Conservation (phyloP, 495 filamentous ascomycete genomes). For the Aspergillus hancockii region DNA sequence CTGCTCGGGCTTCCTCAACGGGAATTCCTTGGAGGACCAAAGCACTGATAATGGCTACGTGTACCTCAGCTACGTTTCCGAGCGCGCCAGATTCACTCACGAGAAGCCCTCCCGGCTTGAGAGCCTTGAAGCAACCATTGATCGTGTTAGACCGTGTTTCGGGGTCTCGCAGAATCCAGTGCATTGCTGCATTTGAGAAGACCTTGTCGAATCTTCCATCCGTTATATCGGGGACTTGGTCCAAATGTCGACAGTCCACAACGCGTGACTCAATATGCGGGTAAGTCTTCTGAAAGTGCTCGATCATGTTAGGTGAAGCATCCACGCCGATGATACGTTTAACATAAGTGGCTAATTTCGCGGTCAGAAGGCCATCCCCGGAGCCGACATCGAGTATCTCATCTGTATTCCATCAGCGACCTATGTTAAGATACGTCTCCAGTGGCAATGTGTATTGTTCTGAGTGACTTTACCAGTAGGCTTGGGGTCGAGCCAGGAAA, state of each 20-base stretch:
- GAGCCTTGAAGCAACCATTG: constrained; percentile 42
- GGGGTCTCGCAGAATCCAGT: constrained; percentile 68
- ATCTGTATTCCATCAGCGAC: constrained; percentile 36
- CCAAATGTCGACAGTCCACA: constrained; percentile 50
- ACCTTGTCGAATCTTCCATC: constrained; percentile 57
- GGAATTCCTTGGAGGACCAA: constrained; percentile 55
- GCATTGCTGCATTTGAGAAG: constrained; percentile 75
- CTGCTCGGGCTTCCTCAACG: constrained; percentile 45
- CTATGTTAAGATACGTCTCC: not conserved
- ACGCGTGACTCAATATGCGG: constrained; percentile 37
- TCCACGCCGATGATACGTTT: constrained; percentile 64
- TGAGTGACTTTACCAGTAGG: not conserved
- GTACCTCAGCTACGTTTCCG: constrained; percentile 69
- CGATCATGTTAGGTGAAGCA: constrained; percentile 65
- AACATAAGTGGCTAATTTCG: constrained; percentile 49
- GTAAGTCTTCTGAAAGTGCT: constrained; percentile 46
- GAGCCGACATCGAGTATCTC: constrained; percentile 73
- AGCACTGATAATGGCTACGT: constrained; percentile 54
- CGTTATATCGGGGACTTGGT: constrained; percentile 31
- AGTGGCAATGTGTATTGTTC: not conserved
- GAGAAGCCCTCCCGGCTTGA: constrained; percentile 60
- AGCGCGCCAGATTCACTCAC: constrained; percentile 74
- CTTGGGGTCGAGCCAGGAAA: constrained; percentile 7
- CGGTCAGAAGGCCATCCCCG: constrained; percentile 69
- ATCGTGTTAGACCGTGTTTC: constrained; percentile 41